Percentiles rank a stretch among this genome's conserved stretches.
Conservation (phyloP, 306 rosid genomes). For the Oemleria cerasiformis region DNA sequence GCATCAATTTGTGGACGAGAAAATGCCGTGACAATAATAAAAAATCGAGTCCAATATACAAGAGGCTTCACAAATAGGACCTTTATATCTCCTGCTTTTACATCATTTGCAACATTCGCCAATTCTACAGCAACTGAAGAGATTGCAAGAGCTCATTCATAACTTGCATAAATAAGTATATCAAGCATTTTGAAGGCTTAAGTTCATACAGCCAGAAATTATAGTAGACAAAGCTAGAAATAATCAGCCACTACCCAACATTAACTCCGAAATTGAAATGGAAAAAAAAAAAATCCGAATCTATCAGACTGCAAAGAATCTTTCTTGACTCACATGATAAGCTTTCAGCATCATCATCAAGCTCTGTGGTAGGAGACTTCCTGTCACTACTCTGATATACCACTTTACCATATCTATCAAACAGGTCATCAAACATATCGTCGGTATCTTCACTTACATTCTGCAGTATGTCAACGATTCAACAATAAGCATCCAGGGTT, state of each 20-base stretch:
- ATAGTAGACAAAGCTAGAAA: not conserved
- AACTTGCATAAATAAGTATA: not conserved
- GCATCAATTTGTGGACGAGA: constrained; percentile 96
- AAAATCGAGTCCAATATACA: constrained; percentile 94
- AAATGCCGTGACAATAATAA: constrained; percentile 84
- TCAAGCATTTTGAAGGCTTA: constrained; percentile 19
- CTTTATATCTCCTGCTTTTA: constrained; percentile 85
- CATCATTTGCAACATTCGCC: constrained; percentile 90
- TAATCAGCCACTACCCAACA: not conserved
- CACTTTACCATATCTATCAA: constrained; percentile 78
- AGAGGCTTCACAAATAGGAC: constrained; percentile 97
- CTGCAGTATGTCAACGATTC: constrained; percentile 45
- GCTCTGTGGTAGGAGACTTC: constrained; percentile 63
- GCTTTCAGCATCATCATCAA: constrained; percentile 93
- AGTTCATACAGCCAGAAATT: not conserved
- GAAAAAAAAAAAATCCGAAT: constrained; percentile 4
- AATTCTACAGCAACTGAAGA: constrained; percentile 79
- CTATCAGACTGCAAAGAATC: not conserved
- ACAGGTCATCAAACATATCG: constrained; percentile 81
- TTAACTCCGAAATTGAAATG: not conserved
- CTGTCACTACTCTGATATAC: constrained; percentile 61
- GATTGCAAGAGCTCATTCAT: constrained; percentile 19
- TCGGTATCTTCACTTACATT: constrained; percentile 66
- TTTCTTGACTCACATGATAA: constrained; percentile 64
- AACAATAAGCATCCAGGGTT: constrained; percentile 6